These are phyloP conservation scores for Penicillium digitatum DNA, from an alignment of 2,329 filamentous ascomycete genomes.

Conservation along the genomic window DNA sequence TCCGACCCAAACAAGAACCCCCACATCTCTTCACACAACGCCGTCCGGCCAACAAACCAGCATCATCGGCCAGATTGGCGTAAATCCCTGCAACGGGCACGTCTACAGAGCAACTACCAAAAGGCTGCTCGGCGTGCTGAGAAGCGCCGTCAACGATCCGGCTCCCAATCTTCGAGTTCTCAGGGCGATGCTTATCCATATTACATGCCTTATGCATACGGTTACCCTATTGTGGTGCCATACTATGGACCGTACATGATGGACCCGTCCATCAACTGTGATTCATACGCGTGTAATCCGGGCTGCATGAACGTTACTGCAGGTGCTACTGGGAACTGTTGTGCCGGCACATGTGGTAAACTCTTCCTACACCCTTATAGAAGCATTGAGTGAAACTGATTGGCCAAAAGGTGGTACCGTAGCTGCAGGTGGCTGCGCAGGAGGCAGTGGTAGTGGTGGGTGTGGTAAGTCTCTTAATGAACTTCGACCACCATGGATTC, in stretches of 20 bases:
- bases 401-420: constrained; percentile 1
- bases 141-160: constrained; percentile 31
- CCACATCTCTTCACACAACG: constrained; percentile 71
- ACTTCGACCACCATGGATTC: background rate
- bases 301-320: constrained; percentile 41
- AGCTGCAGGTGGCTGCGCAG: constrained; percentile 23
- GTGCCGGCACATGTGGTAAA: constrained; percentile 43
- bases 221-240: constrained; percentile 45
- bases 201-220: constrained; percentile 41
- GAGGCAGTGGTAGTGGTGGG: constrained; percentile 25
- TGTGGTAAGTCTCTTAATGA: constrained; percentile 2
- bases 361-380: background rate
- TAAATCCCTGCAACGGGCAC: constrained; percentile 30
- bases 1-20: constrained; percentile 54
- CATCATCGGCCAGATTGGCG: constrained; percentile 14
- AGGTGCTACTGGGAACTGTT: constrained; percentile 48
- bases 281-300: constrained; percentile 45
- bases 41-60: constrained; percentile 45
- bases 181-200: constrained; percentile 2
- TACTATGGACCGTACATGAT: constrained; percentile 48
- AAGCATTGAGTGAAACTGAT: background rate
- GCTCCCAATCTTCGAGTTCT: constrained; percentile 27
- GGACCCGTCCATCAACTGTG: constrained; percentile 41
- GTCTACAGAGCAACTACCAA: constrained; percentile 51
- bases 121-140: constrained; percentile 32